Conservation (phyloP, 2,329 filamentous ascomycete genomes). For the Fusarium avenaceum region DNA sequence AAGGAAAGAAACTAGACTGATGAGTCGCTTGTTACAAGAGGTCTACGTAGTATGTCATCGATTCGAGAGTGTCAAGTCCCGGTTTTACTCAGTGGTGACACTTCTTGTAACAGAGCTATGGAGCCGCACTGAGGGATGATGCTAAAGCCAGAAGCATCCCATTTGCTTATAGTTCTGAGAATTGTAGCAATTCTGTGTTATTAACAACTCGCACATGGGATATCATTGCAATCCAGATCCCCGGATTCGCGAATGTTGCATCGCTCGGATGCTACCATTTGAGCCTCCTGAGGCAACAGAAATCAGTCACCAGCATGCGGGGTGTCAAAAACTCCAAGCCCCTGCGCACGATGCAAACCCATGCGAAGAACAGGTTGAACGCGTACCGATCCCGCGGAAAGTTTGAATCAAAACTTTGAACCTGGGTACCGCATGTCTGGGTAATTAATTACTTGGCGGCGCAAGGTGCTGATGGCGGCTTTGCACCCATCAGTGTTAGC, state of each 20-base stretch:
- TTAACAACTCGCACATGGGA: not conserved
- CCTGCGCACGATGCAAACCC: not conserved
- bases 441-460: not conserved
- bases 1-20: not conserved
- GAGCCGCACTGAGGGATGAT: no score
- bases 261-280: not conserved
- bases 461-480: slow-evolving; percentile 3
- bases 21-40: no score
- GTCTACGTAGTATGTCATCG: no score
- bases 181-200: no score
- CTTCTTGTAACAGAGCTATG: no score
- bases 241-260: not conserved
- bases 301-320: not conserved
- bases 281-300: not conserved
- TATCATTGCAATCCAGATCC: not conserved
- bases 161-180: no score
- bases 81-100: no score
- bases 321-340: not conserved
- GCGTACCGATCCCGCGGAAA: not conserved
- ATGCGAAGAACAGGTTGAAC: not conserved
- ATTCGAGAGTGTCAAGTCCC: no score
- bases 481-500: not conserved
- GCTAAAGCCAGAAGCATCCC: no score
- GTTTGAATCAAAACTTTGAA: not conserved
- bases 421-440: not conserved